Conservation (phyloP, 2,329 filamentous ascomycete genomes). For the Byssothecium circinans region DNA sequence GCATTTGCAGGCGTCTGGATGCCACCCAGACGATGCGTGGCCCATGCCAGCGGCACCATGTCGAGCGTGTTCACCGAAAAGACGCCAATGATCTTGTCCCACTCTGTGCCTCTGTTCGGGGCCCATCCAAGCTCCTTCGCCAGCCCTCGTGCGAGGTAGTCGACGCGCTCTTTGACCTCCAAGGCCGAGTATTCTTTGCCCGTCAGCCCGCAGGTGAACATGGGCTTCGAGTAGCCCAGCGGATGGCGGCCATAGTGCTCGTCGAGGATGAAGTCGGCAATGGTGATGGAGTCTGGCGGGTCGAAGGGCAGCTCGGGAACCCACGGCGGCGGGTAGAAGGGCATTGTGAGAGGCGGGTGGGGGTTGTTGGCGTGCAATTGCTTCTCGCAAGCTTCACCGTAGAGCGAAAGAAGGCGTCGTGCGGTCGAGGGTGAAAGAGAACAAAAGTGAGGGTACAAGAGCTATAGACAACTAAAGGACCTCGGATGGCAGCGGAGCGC, state of each 20-base stretch:
- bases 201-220: constrained; percentile 76
- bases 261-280: constrained; percentile 75
- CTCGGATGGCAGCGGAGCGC: too few relatives aligned
- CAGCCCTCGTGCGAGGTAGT: constrained; percentile 68
- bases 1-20: constrained; percentile 75
- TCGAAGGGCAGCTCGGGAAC: constrained; percentile 63
- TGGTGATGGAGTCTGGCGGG: constrained; percentile 71
- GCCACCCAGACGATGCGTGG: constrained; percentile 73
- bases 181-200: constrained; percentile 66
- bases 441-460: too few relatives aligned
- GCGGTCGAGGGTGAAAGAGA: too few relatives aligned
- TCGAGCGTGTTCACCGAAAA: constrained; percentile 85
- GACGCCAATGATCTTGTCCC: constrained; percentile 76
- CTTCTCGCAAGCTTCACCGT: too few relatives aligned
- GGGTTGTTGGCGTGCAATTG: background rate
- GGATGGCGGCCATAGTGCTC: constrained; percentile 70
- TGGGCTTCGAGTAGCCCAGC: constrained; percentile 64
- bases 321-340: constrained; percentile 64
- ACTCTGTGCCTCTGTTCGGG: constrained; percentile 71
- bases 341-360: constrained; percentile 39
- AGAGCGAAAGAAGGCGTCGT: too few relatives aligned
- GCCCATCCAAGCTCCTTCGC: constrained; percentile 71
- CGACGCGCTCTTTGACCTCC: constrained; percentile 67
- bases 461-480: too few relatives aligned
- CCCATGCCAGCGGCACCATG: constrained; percentile 71